Percentiles rank a stretch among this genome's conserved stretches.
Conservation (phyloP, 1,284 basidiomycete species). For the Melampsora americana region DNA sequence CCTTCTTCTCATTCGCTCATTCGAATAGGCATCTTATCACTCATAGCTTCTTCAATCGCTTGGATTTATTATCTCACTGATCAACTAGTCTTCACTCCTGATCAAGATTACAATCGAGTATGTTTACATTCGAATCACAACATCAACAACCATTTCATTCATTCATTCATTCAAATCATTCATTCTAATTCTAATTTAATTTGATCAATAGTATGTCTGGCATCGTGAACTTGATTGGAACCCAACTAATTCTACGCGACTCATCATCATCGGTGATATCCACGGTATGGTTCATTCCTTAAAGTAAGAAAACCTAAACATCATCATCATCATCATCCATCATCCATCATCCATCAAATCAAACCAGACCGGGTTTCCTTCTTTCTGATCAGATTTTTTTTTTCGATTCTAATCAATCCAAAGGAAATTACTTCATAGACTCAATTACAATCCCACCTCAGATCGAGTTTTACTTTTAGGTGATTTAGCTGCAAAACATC, state of each 20-base stretch:
- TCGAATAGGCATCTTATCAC: no score
- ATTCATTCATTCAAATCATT: no score
- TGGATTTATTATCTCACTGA: no score
- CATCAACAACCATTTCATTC: no score
- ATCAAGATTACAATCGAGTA: no score
- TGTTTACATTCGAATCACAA: no score
- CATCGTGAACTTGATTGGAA: constrained; percentile 33
- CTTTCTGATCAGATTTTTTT: neutral
- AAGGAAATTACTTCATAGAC: constrained; percentile 18
- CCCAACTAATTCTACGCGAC: constrained; percentile 18
- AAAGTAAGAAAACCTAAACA: neutral
- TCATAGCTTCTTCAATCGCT: no score
- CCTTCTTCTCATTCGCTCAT: no score
- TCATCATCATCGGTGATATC: constrained; percentile 27
- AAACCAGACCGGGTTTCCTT: neutral
- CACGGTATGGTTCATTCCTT: constrained; percentile 26
- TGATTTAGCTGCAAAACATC: constrained; percentile 39
- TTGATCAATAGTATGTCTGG: constrained; percentile 23
- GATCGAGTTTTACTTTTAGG: constrained; percentile 29
- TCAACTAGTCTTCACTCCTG: no score
- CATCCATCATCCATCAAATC: neutral
- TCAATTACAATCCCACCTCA: constrained; percentile 17
- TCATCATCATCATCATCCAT: constrained; percentile 17
- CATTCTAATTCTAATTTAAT: no score
- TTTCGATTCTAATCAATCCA: no score